Conservation (phyloP, 805 yeast species). For the Debaryomyces hansenii region DNA sequence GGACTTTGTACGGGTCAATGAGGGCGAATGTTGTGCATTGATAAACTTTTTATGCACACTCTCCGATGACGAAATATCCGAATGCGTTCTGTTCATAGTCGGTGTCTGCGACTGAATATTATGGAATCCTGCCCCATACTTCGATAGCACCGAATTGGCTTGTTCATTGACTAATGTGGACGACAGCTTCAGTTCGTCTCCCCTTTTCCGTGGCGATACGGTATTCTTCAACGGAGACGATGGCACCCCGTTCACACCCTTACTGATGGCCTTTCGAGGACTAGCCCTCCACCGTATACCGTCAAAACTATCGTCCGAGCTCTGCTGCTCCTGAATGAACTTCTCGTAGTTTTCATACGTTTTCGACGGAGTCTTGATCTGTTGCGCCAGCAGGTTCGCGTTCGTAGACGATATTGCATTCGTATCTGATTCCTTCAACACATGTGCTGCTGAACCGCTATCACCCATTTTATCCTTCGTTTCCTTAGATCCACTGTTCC, state of each 20-base stretch:
- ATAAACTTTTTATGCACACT: conserved; percentile 12
- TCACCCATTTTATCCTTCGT: neutral
- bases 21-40: conserved; percentile 22
- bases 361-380: conserved; percentile 3
- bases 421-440: neutral
- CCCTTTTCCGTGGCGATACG: conserved; percentile 8
- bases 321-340: conserved; percentile 24
- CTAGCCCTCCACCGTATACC: conserved; percentile 46
- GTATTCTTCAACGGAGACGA: conserved; percentile 45
- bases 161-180: conserved; percentile 28
- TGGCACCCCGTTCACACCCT: conserved; percentile 18
- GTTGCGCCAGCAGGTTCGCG: neutral
- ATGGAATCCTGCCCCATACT: conserved; percentile 41
- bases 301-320: conserved; percentile 46
- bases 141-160: conserved; percentile 38
- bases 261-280: conserved; percentile 22
- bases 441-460: neutral
- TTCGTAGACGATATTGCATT: neutral
- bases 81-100: conserved; percentile 29
- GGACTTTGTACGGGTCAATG: conserved; percentile 38
- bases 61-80: conserved; percentile 25
- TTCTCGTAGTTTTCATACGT: conserved; percentile 10
- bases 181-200: conserved; percentile 6
- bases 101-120: conserved; percentile 34
- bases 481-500: neutral